A percentile compares a stretch with the other conserved stretches of the same genome.
phyloP scores from a whole-genome alignment of 495 filamentous ascomycete species.

The Astrothelium subdiscretum region DNA sequence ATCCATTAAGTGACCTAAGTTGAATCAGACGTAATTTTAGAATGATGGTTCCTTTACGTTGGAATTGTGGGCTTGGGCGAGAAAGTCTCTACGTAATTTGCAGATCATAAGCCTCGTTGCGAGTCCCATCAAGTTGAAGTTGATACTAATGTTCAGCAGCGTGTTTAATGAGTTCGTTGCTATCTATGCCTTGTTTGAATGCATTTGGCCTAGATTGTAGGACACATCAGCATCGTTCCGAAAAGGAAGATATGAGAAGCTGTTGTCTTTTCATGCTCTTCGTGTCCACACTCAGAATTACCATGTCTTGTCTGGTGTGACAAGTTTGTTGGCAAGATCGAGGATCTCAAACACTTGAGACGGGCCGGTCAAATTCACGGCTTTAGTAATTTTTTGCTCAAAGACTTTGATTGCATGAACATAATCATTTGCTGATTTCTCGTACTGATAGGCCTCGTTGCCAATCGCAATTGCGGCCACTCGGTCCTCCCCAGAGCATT shows the following conservation, averaged over 20 bases:
- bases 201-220: neutral
- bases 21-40: no score
- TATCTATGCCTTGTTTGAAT: conserved; percentile 7
- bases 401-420: conserved; percentile 5
- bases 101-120: neutral
- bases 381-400: conserved; percentile 8
- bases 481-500: conserved; percentile 11
- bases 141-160: conserved; percentile 23
- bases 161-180: conserved; percentile 12
- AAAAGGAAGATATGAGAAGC: no score
- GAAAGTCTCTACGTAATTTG: conserved; percentile 2
- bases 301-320: neutral
- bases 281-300: neutral
- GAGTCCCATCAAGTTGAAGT: conserved; percentile 8
- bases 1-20: conserved; percentile 16
- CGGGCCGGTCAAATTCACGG: conserved; percentile 4
- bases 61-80: no score
- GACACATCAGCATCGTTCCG: neutral
- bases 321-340: conserved; percentile 7
- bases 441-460: conserved; percentile 12
- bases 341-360: conserved; percentile 16
- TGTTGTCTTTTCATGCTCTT: no score
- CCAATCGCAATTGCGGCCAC: conserved; percentile 21
- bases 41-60: no score
- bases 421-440: conserved; percentile 11